Conservation (phyloP, 1,284 basidiomycete species). For the Malassezia equina region DNA sequence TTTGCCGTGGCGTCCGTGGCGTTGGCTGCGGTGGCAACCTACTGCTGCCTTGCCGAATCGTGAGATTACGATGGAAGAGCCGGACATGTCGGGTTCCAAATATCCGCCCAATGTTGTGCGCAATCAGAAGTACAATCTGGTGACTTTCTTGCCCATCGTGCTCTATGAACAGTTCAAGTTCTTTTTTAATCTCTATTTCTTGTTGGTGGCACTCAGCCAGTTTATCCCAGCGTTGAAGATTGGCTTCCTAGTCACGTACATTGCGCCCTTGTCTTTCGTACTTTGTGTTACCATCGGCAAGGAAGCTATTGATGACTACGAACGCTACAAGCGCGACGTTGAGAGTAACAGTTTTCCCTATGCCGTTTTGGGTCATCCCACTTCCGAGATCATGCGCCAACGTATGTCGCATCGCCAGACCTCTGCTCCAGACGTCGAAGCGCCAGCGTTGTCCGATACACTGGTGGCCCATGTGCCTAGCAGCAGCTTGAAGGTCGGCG, state of each 20-base stretch:
- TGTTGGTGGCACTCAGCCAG: slow-evolving; percentile 89
- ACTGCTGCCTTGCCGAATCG: background rate
- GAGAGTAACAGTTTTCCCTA: slow-evolving; percentile 93
- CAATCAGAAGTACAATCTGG: slow-evolving; percentile 93
- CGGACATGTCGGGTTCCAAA: slow-evolving; percentile 25
- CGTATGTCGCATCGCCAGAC: slow-evolving; percentile 1
- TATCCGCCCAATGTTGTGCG: slow-evolving; percentile 71
- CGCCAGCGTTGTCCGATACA: slow-evolving; percentile 3
- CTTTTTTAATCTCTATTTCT: slow-evolving; percentile 99
- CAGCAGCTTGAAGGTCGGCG: slow-evolving; percentile 77
- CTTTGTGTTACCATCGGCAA: slow-evolving; percentile 92
- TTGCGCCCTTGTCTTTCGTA: slow-evolving; percentile 91
- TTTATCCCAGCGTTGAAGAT: slow-evolving; percentile 94
- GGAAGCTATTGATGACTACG: slow-evolving; percentile 96
- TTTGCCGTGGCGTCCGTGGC: slow-evolving; percentile 1
- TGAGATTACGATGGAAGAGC: slow-evolving; percentile 7
- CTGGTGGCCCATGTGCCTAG: slow-evolving; percentile 55
- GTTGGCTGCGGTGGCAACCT: background rate
- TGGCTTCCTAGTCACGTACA: slow-evolving; percentile 92
- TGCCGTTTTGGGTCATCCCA: slow-evolving; percentile 60
- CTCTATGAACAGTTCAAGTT: slow-evolving; percentile 99
- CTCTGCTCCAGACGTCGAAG: slow-evolving; percentile 16
- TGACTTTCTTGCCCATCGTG: slow-evolving; percentile 89
- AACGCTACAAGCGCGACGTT: slow-evolving; percentile 75
- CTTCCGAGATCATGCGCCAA: slow-evolving; percentile 17